phyloP scores from a whole-genome alignment of 208 protist genomes.

The Trypanosoma vivax region DNA sequence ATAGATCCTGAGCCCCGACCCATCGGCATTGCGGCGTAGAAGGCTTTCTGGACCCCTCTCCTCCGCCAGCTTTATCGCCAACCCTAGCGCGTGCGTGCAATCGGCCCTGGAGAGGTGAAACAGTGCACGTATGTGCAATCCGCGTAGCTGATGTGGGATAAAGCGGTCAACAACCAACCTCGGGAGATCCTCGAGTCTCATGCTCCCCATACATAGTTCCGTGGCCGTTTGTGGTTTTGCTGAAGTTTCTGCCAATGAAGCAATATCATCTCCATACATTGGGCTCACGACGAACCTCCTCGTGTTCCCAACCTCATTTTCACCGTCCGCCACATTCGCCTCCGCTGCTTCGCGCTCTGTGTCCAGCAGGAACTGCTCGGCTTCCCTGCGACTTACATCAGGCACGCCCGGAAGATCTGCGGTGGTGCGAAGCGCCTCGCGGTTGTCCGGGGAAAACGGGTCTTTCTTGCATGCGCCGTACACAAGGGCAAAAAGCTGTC shows the following conservation, averaged over 20 bases:
- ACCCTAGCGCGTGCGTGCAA: neutral
- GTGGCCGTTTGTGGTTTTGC: neutral
- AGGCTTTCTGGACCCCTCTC: neutral
- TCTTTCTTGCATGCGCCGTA: neutral
- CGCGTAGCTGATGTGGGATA: neutral
- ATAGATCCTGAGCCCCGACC: neutral
- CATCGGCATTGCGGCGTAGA: neutral
- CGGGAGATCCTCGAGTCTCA: neutral
- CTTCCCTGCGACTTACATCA: neutral
- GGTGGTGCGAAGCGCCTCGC: neutral
- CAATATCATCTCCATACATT: constrained; percentile 1
- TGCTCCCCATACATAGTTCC: neutral
- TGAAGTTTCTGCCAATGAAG: neutral
- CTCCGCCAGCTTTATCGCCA: neutral
- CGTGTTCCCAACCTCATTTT: neutral
- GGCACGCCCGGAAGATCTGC: neutral
- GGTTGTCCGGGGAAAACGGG: neutral
- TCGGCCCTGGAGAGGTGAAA: neutral
- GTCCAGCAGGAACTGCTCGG: neutral
- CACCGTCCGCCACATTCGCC: neutral
- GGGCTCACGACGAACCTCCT: neutral
- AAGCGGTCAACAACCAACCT: constrained; percentile 1
- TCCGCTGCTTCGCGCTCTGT: neutral
- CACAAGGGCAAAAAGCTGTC: constrained; percentile 1
- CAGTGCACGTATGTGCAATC: neutral